A percentile compares a stretch with the other conserved stretches of the same genome.
phyloP scores from a whole-genome alignment of 1,284 basidiomycete species.

The Apiotrichum sp. region DNA sequence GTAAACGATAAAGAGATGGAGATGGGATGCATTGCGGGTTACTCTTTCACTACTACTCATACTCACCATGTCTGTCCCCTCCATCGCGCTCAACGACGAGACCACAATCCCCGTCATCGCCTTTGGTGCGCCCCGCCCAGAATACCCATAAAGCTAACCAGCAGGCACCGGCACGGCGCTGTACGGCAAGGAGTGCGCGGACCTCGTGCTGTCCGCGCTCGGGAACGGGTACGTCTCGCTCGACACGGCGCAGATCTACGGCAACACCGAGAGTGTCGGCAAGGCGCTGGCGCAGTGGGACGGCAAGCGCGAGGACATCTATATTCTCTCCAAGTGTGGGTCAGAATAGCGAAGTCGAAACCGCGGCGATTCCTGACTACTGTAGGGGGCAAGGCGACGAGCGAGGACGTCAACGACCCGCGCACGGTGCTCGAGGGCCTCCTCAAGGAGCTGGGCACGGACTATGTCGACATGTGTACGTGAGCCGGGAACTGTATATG shows the following conservation, averaged over 20 bases:
- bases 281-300: slow-evolving; percentile 52
- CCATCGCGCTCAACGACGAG: slow-evolving; percentile 34
- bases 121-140: slow-evolving; percentile 24
- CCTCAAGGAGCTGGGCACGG: slow-evolving; percentile 51
- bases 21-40: no score
- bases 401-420: slow-evolving; percentile 23
- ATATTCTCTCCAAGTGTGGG: slow-evolving; percentile 52
- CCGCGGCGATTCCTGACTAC: neutral
- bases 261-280: slow-evolving; percentile 53
- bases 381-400: slow-evolving; percentile 11
- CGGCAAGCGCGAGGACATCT: slow-evolving; percentile 52
- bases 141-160: slow-evolving; percentile 8
- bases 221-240: slow-evolving; percentile 33
- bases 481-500: slow-evolving; percentile 4
- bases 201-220: slow-evolving; percentile 29
- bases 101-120: slow-evolving; percentile 30
- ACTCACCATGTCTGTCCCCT: slow-evolving; percentile 9
- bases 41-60: no score
- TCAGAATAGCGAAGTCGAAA: neutral
- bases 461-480: slow-evolving; percentile 57
- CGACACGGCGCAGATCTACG: slow-evolving; percentile 40
- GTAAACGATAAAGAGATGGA: no score
- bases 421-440: slow-evolving; percentile 34
- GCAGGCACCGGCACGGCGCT: slow-evolving; percentile 31
- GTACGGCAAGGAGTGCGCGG: slow-evolving; percentile 25